Evolutionary conservation across 352 stramenopile species (phyloP).

Genomic region (Phytopythium mirpurense): DNA sequence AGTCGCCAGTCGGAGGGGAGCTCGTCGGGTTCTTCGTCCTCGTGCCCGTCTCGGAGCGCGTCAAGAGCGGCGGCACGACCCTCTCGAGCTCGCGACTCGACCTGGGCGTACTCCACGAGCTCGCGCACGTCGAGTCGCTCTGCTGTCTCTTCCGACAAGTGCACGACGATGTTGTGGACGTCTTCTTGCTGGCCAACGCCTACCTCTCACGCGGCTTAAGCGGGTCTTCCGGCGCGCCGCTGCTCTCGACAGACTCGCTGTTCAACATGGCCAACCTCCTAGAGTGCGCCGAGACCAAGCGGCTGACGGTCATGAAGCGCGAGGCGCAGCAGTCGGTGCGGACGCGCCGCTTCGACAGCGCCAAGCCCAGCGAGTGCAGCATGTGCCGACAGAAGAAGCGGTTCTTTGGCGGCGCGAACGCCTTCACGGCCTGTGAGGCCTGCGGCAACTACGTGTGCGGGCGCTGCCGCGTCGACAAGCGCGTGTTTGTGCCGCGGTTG

Average conservation of each 20-base stretch:
- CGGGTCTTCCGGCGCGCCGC: too few relatives aligned
- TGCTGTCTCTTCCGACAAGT: slow-evolving; percentile 42
- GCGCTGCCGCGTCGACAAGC: slow-evolving; percentile 25
- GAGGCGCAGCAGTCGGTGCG: slow-evolving; percentile 11
- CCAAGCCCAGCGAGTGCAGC: slow-evolving; percentile 19
- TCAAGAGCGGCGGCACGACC: neutral
- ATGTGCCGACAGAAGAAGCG: slow-evolving; percentile 35
- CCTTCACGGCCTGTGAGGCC: slow-evolving; percentile 23
- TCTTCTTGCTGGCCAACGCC: slow-evolving; percentile 41
- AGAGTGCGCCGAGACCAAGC: slow-evolving; percentile 41
- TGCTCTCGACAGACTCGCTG: slow-evolving; percentile 23
- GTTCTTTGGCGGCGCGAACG: slow-evolving; percentile 14
- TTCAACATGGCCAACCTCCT: slow-evolving; percentile 29
- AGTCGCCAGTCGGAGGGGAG: slow-evolving; percentile 14
- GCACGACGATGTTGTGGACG: slow-evolving; percentile 34
- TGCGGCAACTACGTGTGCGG: slow-evolving; percentile 24
- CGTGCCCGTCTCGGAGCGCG: slow-evolving; percentile 23
- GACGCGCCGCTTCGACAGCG: slow-evolving; percentile 2
- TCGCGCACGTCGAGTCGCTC: slow-evolving; percentile 16
- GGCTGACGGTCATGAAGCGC: slow-evolving; percentile 35
- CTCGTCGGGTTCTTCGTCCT: slow-evolving; percentile 32
- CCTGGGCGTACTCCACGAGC: neutral
- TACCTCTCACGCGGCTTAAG: slow-evolving; percentile 14
- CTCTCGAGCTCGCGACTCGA: neutral
- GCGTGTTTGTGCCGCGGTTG: slow-evolving; percentile 23